Evolutionary conservation across 257 asterid genomes (phyloP).

Genomic region (Nicotiana undulata): DNA sequence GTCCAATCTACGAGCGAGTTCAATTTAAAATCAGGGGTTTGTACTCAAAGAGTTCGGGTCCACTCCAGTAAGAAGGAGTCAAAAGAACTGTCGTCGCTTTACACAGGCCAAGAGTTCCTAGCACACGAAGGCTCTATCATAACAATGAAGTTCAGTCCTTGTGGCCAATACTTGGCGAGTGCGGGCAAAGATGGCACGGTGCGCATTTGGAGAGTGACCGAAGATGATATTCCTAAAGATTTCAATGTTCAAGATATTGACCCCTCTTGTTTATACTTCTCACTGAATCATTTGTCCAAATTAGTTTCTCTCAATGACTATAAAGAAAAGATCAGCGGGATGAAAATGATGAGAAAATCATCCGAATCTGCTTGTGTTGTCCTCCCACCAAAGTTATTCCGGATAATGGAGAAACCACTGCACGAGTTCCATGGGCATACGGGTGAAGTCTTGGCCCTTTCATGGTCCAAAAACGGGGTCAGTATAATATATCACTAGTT

Average conservation of each 20-base stretch:
- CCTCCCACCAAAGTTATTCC: slow-evolving; percentile 74
- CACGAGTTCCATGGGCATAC: slow-evolving; percentile 70
- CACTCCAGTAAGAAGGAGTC: slow-evolving; percentile 34
- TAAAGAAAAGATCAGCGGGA: slow-evolving; percentile 27
- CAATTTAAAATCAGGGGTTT: slow-evolving; percentile 9
- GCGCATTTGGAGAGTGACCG: slow-evolving; percentile 83
- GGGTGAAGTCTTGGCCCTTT: slow-evolving; percentile 72
- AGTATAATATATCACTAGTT: slow-evolving; percentile 17
- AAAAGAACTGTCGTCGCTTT: slow-evolving; percentile 67
- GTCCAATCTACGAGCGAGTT: slow-evolving; percentile 14
- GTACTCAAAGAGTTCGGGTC: slow-evolving; percentile 38
- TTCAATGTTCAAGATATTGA: slow-evolving; percentile 37
- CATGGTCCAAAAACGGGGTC: slow-evolving; percentile 91
- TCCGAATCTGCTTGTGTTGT: slow-evolving; percentile 72
- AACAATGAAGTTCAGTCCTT: slow-evolving; percentile 86
- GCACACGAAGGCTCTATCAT: slow-evolving; percentile 84
- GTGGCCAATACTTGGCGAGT: slow-evolving; percentile 80
- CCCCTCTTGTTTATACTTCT: slow-evolving; percentile 58
- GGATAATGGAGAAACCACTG: slow-evolving; percentile 72
- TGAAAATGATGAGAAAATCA: slow-evolving; percentile 39
- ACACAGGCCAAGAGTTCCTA: slow-evolving; percentile 66
- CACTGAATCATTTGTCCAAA: slow-evolving; percentile 50
- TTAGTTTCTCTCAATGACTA: slow-evolving; percentile 41
- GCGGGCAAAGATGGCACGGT: slow-evolving; percentile 85
- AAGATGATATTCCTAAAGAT: slow-evolving; percentile 37